Percentiles rank a stretch among this genome's conserved stretches.
These are phyloP conservation scores for Pseudogymnoascus sp. DNA, from an alignment of 2,329 filamentous ascomycete species.

Conservation along the genomic window DNA sequence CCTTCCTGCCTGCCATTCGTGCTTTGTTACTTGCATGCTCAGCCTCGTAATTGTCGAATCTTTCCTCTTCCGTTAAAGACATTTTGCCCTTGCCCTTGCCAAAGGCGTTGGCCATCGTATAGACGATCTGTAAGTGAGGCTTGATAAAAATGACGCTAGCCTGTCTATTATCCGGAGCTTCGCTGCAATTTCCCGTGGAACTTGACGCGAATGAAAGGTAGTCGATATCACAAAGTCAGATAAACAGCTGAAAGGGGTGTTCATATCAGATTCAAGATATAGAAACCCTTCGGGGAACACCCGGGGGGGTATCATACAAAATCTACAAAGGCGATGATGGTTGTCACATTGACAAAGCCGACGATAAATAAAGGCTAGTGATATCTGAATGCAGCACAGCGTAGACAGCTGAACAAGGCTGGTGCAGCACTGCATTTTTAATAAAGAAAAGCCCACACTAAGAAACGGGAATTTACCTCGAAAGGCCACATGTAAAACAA, in stretches of 20 bases:
- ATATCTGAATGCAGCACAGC: background rate
- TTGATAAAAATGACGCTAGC: background rate
- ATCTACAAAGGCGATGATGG: background rate
- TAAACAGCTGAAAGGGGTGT: background rate
- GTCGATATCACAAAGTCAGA: background rate
- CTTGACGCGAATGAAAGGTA: background rate
- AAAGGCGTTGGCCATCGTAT: background rate
- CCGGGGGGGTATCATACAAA: background rate
- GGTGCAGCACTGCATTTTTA: background rate
- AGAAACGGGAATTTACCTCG: background rate
- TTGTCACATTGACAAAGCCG: background rate
- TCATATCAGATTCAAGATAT: background rate
- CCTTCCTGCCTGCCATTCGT: background rate
- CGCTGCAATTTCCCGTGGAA: background rate
- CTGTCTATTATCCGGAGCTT: background rate
- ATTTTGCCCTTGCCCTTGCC: background rate
- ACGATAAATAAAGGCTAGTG: background rate
- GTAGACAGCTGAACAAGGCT: background rate
- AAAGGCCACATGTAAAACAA: background rate
- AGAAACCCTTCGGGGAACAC: background rate
- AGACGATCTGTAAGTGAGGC: background rate
- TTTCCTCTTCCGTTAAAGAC: background rate
- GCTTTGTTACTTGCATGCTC: background rate
- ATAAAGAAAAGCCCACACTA: background rate
- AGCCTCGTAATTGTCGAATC: background rate